Percentiles rank a stretch among this genome's conserved stretches.
phyloP scores from a whole-genome alignment of 1,139 yeast species.

The Suhomyces guaymorum region DNA sequence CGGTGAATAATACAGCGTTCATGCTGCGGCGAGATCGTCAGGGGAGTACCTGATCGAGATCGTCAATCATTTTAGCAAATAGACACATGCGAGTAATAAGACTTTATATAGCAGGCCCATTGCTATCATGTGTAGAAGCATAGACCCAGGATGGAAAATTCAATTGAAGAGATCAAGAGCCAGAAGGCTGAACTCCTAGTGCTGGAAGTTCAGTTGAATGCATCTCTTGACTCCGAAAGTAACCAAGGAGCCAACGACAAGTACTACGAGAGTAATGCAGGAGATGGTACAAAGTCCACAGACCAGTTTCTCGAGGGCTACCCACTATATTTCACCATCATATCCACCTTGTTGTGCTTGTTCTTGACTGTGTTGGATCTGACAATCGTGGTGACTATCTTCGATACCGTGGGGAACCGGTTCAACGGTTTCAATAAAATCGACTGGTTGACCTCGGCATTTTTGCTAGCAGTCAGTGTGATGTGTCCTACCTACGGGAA shows the following conservation, averaged over 20 bases:
- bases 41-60: too few relatives aligned
- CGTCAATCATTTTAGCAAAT: too few relatives aligned
- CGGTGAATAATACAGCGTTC: too few relatives aligned
- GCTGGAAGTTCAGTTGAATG: too few relatives aligned
- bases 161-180: too few relatives aligned
- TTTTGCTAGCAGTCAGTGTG: constrained; percentile 24
- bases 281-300: constrained; percentile 23
- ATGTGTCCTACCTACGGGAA: constrained; percentile 26
- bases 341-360: constrained; percentile 19
- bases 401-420: constrained; percentile 21
- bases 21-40: too few relatives aligned
- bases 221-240: too few relatives aligned
- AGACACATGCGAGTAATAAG: too few relatives aligned
- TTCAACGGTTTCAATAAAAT: constrained; percentile 21
- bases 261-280: constrained; percentile 25
- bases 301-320: constrained; percentile 23
- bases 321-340: constrained; percentile 16
- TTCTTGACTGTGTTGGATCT: constrained; percentile 27
- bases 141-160: too few relatives aligned
- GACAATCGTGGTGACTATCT: constrained; percentile 26
- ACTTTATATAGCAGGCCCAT: too few relatives aligned
- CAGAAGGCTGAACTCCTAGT: background rate
- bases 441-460: constrained; percentile 26
- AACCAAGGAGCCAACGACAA: constrained; percentile 3
- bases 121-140: too few relatives aligned